Conservation (phyloP, 352 stramenopile genomes). For the Phytophthora sojae region DNA sequence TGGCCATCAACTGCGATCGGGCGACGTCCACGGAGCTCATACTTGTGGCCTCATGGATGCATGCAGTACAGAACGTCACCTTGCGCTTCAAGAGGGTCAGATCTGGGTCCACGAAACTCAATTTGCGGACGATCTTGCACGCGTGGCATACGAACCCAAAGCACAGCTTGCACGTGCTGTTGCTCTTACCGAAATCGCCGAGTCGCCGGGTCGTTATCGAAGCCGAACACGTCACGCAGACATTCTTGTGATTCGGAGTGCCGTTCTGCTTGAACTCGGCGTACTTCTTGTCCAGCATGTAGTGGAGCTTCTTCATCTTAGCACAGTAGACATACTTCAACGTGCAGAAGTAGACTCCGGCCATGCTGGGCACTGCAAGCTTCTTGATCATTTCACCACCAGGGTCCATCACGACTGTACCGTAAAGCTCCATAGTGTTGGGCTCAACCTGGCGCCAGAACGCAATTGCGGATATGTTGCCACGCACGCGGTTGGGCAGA, state of each 20-base stretch:
- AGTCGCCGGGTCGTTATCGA: constrained; percentile 20
- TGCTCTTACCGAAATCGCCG: neutral
- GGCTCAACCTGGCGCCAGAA: constrained; percentile 55
- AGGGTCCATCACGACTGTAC: constrained; percentile 39
- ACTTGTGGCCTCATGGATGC: constrained; percentile 37
- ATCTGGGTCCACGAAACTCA: constrained; percentile 50
- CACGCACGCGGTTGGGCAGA: constrained; percentile 54
- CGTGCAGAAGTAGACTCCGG: constrained; percentile 27
- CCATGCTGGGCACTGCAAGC: constrained; percentile 33
- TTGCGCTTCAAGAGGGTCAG: constrained; percentile 40
- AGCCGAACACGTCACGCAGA: constrained; percentile 38
- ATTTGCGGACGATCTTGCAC: constrained; percentile 39
- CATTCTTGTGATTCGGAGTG: constrained; percentile 19
- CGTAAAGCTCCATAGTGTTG: constrained; percentile 57
- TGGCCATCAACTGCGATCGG: constrained; percentile 35
- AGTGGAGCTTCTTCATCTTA: constrained; percentile 50
- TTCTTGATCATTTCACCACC: constrained; percentile 30
- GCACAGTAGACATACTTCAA: constrained; percentile 39
- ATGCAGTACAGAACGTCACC: constrained; percentile 48
- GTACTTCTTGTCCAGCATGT: constrained; percentile 41
- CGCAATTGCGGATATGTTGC: constrained; percentile 45
- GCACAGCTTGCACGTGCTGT: constrained; percentile 44
- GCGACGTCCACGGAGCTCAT: constrained; percentile 38
- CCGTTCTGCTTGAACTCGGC: constrained; percentile 30
- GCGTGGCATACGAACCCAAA: constrained; percentile 42